Evolutionary conservation across 1,284 basidiomycete species (phyloP), one percentile per base, ranked within the genome.

Genomic region (Peniophora sp.): DNA sequence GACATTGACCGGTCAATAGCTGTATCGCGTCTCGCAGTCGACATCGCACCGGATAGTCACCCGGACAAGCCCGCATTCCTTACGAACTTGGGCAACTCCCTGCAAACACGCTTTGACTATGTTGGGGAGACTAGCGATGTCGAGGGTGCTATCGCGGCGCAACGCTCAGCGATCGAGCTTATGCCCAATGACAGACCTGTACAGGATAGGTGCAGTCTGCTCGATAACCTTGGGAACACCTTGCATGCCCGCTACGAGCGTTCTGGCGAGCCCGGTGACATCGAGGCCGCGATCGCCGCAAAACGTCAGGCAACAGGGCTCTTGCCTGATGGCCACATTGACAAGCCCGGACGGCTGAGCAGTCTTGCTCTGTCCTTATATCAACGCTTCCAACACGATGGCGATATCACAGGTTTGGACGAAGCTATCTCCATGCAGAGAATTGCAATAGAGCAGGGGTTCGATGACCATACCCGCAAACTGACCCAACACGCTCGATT

Each of bases 201-300:
- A n/a, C n/a, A n/a, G n/a, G n/a, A n/a, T n/a, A n/a, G n/a, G n/a
- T n/a, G n/a, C n/a, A n/a, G n/a, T n/a, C n/a, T n/a, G n/a, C n/a
- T n/a, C n/a, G n/a, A n/a, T n/a, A n/a, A n/a, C n/a, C n/a, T n/a
- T n/a, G n/a, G n/a, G n/a, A n/a, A n/a, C n/a, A n/a, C n/a, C 35
- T n/a, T 24, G 8, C 10, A 27, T 12, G 46, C 12, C 12, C 47
- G 35, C 15, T 44, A 14, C n/a, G 11, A 36, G n/a, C n/a, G n/a
- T n/a, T 36, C n/a, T 11, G 35, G 56, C 3, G 22, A 43, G 1
- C 23, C 51, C 23, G 34, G 32, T 3, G 62, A 67, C 44, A 55
- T 67, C 3, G 57, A 65, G 36, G 55, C 55, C 45, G 64, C 64
- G 18, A 36, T 36, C 35, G n/a, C 11, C n/a, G 35, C 35, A 11